These are phyloP conservation scores for Pulveroboletus sp. DNA, from an alignment of 768 basidiomycete species.

Conservation along the genomic window DNA sequence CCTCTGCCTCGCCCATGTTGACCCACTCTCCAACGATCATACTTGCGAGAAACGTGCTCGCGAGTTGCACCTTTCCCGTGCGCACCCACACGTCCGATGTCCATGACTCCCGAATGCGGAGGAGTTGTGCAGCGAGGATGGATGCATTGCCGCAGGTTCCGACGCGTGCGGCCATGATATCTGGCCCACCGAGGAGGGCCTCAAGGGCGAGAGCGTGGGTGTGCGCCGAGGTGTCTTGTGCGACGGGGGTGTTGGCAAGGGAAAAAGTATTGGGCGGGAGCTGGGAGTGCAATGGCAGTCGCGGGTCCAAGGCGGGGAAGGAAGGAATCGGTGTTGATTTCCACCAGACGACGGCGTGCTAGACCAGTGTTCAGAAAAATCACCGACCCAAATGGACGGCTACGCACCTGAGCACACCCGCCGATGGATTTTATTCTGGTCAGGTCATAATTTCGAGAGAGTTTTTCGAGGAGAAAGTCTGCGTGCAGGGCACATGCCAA, in stretches of 20 bases:
- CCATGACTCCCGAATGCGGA: conserved; percentile 77
- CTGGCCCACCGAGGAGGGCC: conserved; percentile 72
- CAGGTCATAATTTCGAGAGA: conserved; percentile 67
- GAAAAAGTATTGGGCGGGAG: conserved; percentile 68
- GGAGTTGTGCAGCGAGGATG: conserved; percentile 69
- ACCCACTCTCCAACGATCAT: conserved; percentile 71
- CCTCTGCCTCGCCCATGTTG: conserved; percentile 71
- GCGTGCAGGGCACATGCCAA: conserved; percentile 26
- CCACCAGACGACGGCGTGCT: conserved; percentile 86
- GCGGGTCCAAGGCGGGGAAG: conserved; percentile 70
- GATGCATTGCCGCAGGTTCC: conserved; percentile 72
- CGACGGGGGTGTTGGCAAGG: conserved; percentile 68
- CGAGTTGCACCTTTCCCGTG: conserved; percentile 76
- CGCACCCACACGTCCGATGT: conserved; percentile 75
- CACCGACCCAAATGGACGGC: not conserved
- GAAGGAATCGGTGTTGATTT: conserved; percentile 73
- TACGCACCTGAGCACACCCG: conserved; percentile 72
- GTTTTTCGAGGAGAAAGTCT: conserved; percentile 78
- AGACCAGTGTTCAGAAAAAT: conserved; percentile 5
- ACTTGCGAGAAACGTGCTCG: conserved; percentile 70
- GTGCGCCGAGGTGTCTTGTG: conserved; percentile 80
- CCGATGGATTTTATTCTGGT: conserved; percentile 71
- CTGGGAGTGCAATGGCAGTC: conserved; percentile 65
- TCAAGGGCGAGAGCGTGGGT: conserved; percentile 76
- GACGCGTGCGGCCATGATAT: conserved; percentile 72